Base-by-base conservation (phyloP, 2,329 filamentous ascomycete genomes). In the Botrytis porri region DNA sequence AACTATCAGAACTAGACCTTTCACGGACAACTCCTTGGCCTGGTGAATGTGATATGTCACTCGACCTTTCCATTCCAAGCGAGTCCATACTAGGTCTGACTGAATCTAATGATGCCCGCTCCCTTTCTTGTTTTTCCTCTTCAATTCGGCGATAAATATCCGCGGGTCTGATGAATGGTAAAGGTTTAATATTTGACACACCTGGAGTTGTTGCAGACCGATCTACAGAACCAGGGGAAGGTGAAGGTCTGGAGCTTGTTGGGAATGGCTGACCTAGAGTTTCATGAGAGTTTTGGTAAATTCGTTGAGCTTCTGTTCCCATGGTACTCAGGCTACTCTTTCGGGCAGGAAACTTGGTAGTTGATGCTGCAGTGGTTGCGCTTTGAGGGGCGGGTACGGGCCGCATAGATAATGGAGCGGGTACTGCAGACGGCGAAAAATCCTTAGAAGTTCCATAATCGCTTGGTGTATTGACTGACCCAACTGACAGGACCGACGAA, bases 111-210 rank as follows among this genome's bases (percentile, higher is more conserved):
- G 88, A 88, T 72, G 85, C 84, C 54, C 86, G 83, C 76, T 93
- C 91, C 76, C 92, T 90, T 69, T 88, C 88, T 54, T 69, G 61
- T 70, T 85, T 86, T 76, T 93, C 91, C 76, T 93, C 90, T 70
- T 88, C 88, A 80, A 91, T 85, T 9, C 91, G 88, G 78, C 88
- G 91, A 80, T 95, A 95, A 60, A 95, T 91, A 76, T 97, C 93
- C 20, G 91, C 88, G 2, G 93, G 92, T 54, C 92, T 86, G 72
- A 94, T 86, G 76, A 95, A 90, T 0, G 90, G 87, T 32, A 88
- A 82, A 1, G 88, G 80, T 77, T 90, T 90, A 66, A 83, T 80
- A 35, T 90, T 90, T 67, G 51, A 72, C 70, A 51, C 70, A 67
- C 83, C 80, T 41, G 77, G 70, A n/a, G 82, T 82, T 69, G 80